phyloP scores from a whole-genome alignment of 257 asterid species.

The Solanum sejunctum region DNA sequence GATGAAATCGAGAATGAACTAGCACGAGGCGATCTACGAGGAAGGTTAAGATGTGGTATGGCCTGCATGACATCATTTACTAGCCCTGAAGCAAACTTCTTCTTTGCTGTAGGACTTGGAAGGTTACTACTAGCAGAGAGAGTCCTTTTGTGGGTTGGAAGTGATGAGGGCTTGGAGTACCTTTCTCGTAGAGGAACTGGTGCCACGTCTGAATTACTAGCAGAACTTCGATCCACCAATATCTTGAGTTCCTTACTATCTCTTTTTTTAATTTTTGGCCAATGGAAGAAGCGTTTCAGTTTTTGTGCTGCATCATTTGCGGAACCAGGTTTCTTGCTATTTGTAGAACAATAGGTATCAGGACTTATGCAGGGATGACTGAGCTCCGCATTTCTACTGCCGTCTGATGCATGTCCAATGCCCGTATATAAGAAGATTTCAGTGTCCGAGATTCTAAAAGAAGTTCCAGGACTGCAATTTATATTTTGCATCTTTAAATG shows the following conservation, averaged over 20 bases:
- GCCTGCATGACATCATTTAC: slow-evolving; percentile 66
- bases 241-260: slow-evolving; percentile 19
- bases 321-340: slow-evolving; percentile 16
- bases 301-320: slow-evolving; percentile 25
- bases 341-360: slow-evolving; percentile 13
- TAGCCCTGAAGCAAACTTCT: slow-evolving; percentile 63
- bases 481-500: slow-evolving; percentile 54
- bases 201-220: slow-evolving; percentile 15
- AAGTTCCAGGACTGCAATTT: slow-evolving; percentile 75
- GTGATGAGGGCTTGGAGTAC: slow-evolving; percentile 33
- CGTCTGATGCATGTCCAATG: slow-evolving; percentile 35
- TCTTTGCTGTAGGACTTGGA: slow-evolving; percentile 64
- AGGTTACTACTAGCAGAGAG: slow-evolving; percentile 47
- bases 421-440: slow-evolving; percentile 66
- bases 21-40: slow-evolving; percentile 49
- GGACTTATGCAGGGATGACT: slow-evolving; percentile 12
- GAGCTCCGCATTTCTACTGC: slow-evolving; percentile 4
- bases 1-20: slow-evolving; percentile 65
- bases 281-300: slow-evolving; percentile 51
- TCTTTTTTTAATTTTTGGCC: slow-evolving; percentile 44
- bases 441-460: slow-evolving; percentile 62
- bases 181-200: slow-evolving; percentile 67
- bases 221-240: slow-evolving; percentile 5
- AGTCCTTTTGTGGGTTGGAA: slow-evolving; percentile 50
- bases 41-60: slow-evolving; percentile 14